A percentile compares a stretch with the other conserved stretches of the same genome.
Conservation (phyloP, 208 protist species). For the Leishmania gerbilli region DNA sequence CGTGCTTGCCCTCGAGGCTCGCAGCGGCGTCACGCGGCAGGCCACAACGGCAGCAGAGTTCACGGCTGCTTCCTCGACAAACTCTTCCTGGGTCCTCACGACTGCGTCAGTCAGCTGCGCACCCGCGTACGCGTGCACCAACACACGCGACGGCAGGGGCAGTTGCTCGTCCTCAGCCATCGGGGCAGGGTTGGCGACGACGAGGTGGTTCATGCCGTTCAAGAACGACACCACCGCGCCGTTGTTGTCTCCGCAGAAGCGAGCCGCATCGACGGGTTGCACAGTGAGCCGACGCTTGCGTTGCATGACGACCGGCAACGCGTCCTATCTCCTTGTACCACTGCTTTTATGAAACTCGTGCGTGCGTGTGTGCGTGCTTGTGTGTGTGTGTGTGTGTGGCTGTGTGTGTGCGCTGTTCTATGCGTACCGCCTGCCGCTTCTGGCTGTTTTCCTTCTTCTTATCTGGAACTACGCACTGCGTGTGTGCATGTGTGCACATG, state of each 20-base stretch:
- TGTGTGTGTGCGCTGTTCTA: background rate
- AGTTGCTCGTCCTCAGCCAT: slow-evolving; percentile 22
- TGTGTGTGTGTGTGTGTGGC: background rate
- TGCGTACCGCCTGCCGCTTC: background rate
- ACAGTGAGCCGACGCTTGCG: slow-evolving; percentile 31
- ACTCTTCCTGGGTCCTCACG: slow-evolving; percentile 30
- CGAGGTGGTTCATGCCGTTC: slow-evolving; percentile 40
- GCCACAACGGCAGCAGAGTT: slow-evolving; percentile 35
- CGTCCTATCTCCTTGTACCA: background rate
- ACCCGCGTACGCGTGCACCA: slow-evolving; percentile 38
- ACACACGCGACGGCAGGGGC: slow-evolving; percentile 32
- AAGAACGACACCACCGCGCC: slow-evolving; percentile 38
- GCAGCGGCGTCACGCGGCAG: slow-evolving; percentile 38
- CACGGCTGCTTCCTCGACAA: slow-evolving; percentile 28
- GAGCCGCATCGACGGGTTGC: slow-evolving; percentile 25
- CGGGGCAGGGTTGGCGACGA: slow-evolving; percentile 21
- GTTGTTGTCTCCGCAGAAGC: slow-evolving; percentile 29
- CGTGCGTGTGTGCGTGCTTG: background rate
- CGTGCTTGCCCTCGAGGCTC: slow-evolving; percentile 15
- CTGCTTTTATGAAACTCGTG: background rate
- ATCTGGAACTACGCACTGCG: background rate
- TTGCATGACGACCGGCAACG: slow-evolving; percentile 4
- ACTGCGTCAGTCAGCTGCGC: slow-evolving; percentile 29
- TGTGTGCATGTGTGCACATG: background rate
- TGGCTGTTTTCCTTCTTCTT: background rate